A percentile compares a stretch with the other conserved stretches of the same genome.
phyloP scores from a whole-genome alignment of 1,284 basidiomycete species.

The Chiua sp. region DNA sequence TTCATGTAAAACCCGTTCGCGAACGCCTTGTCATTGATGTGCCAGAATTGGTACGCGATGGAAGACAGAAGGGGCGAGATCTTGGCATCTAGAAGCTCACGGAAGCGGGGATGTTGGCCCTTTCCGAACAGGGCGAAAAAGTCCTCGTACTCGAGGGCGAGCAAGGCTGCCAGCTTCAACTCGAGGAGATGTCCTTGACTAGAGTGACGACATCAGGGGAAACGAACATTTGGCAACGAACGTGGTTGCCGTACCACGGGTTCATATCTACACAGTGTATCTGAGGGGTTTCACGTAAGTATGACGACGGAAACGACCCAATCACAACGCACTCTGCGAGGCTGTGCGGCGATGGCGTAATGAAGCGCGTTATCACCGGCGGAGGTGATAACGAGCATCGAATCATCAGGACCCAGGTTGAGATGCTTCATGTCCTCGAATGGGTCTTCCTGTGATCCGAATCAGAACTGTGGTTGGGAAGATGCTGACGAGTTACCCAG shows the following conservation, averaged over 20 bases:
- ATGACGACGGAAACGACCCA: background rate
- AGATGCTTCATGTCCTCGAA: constrained; percentile 77
- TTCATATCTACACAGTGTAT: constrained; percentile 83
- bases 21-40: constrained; percentile 68
- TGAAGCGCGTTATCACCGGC: constrained; percentile 87
- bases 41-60: constrained; percentile 81
- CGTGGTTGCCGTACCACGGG: constrained; percentile 45
- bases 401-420: constrained; percentile 64
- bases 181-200: constrained; percentile 82
- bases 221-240: background rate
- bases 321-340: constrained; percentile 47
- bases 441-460: constrained; percentile 67
- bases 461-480: too few relatives aligned
- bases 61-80: constrained; percentile 79
- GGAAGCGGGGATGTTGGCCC: constrained; percentile 69
- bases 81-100: constrained; percentile 65
- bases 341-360: constrained; percentile 74
- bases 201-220: constrained; percentile 12
- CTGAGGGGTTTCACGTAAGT: constrained; percentile 27
- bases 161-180: constrained; percentile 76
- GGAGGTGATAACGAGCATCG: constrained; percentile 79
- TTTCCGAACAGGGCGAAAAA: constrained; percentile 80
- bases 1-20: constrained; percentile 72
- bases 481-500: too few relatives aligned
- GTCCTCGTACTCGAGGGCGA: constrained; percentile 66